A percentile compares a stretch with the other conserved stretches of the same genome.
Evolutionary conservation across 306 rosid species (phyloP).

Genomic region (Gillenia trifoliata): DNA sequence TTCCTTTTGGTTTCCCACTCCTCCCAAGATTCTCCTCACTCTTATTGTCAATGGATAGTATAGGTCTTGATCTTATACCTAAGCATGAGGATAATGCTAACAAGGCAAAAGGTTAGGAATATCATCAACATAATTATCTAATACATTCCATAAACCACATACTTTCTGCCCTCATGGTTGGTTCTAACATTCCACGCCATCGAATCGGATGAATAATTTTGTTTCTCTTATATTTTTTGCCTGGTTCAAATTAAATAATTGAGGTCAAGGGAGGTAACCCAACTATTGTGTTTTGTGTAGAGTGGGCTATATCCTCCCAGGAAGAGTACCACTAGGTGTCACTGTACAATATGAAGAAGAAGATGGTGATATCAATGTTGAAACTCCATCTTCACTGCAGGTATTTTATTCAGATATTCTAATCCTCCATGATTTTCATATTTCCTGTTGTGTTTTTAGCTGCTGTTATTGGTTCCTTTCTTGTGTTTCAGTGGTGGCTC

Average conservation of each 20-base stretch:
- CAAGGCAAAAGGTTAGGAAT: not conserved
- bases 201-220: slow-evolving; percentile 1
- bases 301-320: slow-evolving; percentile 99
- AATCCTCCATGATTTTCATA: slow-evolving; percentile 15
- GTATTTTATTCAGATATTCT: slow-evolving; percentile 32
- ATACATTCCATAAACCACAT: not conserved
- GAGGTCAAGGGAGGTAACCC: slow-evolving; percentile 19
- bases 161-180: not conserved
- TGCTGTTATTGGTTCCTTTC: slow-evolving; percentile 15
- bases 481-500: slow-evolving; percentile 85
- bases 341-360: slow-evolving; percentile 93
- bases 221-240: not conserved
- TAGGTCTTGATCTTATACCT: not conserved
- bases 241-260: slow-evolving; percentile 17
- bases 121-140: not conserved
- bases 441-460: slow-evolving; percentile 3
- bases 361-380: slow-evolving; percentile 89
- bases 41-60: not conserved
- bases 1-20: not conserved
- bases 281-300: slow-evolving; percentile 49
- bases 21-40: not conserved
- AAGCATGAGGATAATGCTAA: not conserved
- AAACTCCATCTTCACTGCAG: slow-evolving; percentile 87
- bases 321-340: slow-evolving; percentile 91
- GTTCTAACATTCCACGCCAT: slow-evolving; percentile 12